Evolutionary conservation across 179 eudicot species (phyloP).

Genomic region (Patellifolia procumbens): DNA sequence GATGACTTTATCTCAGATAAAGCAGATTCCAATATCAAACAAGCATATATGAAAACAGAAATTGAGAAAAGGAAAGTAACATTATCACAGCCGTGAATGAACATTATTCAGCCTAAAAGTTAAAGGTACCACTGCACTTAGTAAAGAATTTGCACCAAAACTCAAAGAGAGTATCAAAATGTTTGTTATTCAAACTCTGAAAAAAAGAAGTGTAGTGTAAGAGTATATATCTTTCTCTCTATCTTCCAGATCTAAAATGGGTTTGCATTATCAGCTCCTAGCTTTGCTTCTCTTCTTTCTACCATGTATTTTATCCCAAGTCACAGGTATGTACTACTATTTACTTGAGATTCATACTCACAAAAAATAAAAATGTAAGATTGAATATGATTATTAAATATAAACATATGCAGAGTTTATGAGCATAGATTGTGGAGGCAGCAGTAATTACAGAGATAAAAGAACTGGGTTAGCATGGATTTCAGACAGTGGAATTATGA

Average conservation of each 20-base stretch:
- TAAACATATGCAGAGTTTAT: slow-evolving; percentile 69
- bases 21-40: slow-evolving; percentile 50
- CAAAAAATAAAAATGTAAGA: neutral
- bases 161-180: slow-evolving; percentile 27
- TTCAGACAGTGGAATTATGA: slow-evolving; percentile 56
- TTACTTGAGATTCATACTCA: neutral
- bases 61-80: slow-evolving; percentile 18
- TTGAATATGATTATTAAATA: neutral
- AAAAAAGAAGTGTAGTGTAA: slow-evolving; percentile 23
- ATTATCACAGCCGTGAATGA: slow-evolving; percentile 27
- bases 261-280: slow-evolving; percentile 31
- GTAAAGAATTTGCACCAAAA: slow-evolving; percentile 22
- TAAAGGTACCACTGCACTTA: neutral
- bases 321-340: slow-evolving; percentile 55
- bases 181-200: slow-evolving; percentile 23
- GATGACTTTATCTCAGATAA: slow-evolving; percentile 36
- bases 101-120: slow-evolving; percentile 20
- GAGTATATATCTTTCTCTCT: slow-evolving; percentile 22
- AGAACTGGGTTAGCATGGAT: slow-evolving; percentile 69
- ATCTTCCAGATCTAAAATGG: slow-evolving; percentile 51
- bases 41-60: slow-evolving; percentile 25
- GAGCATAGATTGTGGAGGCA: slow-evolving; percentile 95
- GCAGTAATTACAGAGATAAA: slow-evolving; percentile 66
- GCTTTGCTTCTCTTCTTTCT: slow-evolving; percentile 41
- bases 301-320: slow-evolving; percentile 51